Base-by-base conservation (phyloP, 495 filamentous ascomycete genomes). In the Hypoxylon lienhwacheense region DNA sequence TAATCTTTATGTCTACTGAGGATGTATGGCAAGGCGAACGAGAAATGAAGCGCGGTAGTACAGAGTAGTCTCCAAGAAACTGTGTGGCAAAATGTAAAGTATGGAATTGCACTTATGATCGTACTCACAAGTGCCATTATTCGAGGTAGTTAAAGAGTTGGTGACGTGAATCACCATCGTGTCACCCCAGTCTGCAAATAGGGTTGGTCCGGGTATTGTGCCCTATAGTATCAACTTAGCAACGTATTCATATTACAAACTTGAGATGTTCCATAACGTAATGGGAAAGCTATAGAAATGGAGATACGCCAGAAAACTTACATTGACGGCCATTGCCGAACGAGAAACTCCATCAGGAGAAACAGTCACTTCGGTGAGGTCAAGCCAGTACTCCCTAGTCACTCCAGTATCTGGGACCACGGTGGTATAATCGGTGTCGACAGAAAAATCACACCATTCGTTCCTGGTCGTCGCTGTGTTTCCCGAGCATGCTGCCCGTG, bases 351-450 rank as follows among this genome's bases (percentile, higher is more conserved):
- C 80, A 66, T 82, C 79, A 0, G 78, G 79, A 1, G 78, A 55
- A 24, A 75, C 52, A 6, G 68, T 79, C 7, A 67, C 64, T 33
- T 80, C 70, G 4, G 57, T 65, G n/a, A 75, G 55, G 22, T 72
- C 66, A 20, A 77, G 66, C 66, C 68, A 74, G 46, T 76, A 79
- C 52, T 72, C 70, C 37, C 68, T 59, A 17, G 68, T 72, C 21
- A 73, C 74, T 22, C 74, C 77, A 25, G 74, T 77, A 40, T 77
- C 61, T 3, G 81, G 82, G 6, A 67, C 73, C 1, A 53, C 65
- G 4, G 56, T 66, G 8, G 72, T 72, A 50, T 79, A 83, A 63
- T 85, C 77, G 0, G 81, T 83, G 39, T 79, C 63, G 63, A 84
- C 80, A 47, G 74, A 66, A 44, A 75, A 78, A 14, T 73, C 63